A percentile compares a stretch with the other conserved stretches of the same genome.
These are phyloP conservation scores for Sequoiadendron giganteum DNA, from an alignment of 75 land plant genomes.

Conservation along the genomic window DNA sequence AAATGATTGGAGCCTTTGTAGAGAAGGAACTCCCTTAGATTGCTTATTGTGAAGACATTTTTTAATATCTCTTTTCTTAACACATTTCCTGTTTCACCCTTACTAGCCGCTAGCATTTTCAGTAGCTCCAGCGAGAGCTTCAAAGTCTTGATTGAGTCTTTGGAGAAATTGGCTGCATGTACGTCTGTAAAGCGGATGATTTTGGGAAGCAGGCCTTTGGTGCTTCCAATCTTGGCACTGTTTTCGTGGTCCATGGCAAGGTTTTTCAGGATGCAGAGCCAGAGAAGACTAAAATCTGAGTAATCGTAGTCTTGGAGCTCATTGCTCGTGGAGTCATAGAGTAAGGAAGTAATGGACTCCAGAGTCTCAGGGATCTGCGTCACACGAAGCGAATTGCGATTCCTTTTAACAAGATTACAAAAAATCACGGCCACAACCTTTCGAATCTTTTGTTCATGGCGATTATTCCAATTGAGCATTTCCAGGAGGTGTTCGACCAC, in stretches of 20 bases:
- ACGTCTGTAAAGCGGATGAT: slow-evolving; percentile 15
- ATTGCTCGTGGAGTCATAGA: slow-evolving; percentile 10
- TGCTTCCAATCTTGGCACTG: slow-evolving; percentile 62
- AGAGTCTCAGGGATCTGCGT: slow-evolving; percentile 64
- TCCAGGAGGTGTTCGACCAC: slow-evolving; percentile 35
- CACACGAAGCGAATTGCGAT: slow-evolving; percentile 22
- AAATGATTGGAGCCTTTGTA: slow-evolving; percentile 13
- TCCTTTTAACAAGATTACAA: slow-evolving; percentile 8
- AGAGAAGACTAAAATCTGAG: slow-evolving; percentile 51
- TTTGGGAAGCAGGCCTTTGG: slow-evolving; percentile 51
- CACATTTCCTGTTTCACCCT: slow-evolving; percentile 52
- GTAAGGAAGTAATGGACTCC: slow-evolving; percentile 67
- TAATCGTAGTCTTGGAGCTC: slow-evolving; percentile 13
- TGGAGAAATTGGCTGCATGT: background rate
- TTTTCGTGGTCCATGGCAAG: slow-evolving; percentile 56
- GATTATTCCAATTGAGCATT: background rate
- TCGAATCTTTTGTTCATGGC: slow-evolving; percentile 57
- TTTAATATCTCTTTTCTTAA: slow-evolving; percentile 64
- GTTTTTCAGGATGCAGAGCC: slow-evolving; percentile 59
- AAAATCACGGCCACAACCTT: slow-evolving; percentile 49
- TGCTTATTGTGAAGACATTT: slow-evolving; percentile 66
- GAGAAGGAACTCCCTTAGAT: slow-evolving; percentile 63
- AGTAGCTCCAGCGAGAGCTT: slow-evolving; percentile 56
- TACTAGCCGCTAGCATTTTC: slow-evolving; percentile 50
- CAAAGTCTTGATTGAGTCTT: slow-evolving; percentile 38